A percentile compares a stretch with the other conserved stretches of the same genome.
Evolutionary conservation across 2,329 filamentous ascomycete species (phyloP).

Genomic region (Colletotrichum sublineola): DNA sequence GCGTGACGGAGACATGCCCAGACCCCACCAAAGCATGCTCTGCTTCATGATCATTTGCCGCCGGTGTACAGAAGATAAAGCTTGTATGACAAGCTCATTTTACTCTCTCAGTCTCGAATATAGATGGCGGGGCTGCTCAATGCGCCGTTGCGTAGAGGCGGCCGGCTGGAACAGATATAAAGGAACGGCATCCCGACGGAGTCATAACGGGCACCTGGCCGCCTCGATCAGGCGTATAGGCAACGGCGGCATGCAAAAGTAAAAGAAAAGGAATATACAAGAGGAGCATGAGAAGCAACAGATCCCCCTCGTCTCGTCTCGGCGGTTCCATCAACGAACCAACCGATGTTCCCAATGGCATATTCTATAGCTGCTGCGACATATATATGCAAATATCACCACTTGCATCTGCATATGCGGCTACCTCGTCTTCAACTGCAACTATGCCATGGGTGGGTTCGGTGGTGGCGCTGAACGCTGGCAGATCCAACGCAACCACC

Average conservation of each 20-base stretch:
- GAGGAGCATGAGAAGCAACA: slow-evolving; percentile 11
- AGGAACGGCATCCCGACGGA: slow-evolving; percentile 22
- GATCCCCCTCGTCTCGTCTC: slow-evolving; percentile 18
- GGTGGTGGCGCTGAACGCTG: slow-evolving; percentile 11
- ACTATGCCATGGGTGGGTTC: background rate
- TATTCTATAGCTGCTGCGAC: slow-evolving; percentile 15
- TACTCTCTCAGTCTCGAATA: background rate
- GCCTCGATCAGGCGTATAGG: slow-evolving; percentile 4
- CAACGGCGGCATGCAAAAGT: slow-evolving; percentile 10
- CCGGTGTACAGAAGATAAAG: slow-evolving; percentile 24
- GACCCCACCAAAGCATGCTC: slow-evolving; percentile 5
- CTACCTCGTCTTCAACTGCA: slow-evolving; percentile 2
- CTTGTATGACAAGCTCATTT: slow-evolving; percentile 10
- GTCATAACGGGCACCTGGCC: slow-evolving; percentile 9
- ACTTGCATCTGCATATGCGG: slow-evolving; percentile 36
- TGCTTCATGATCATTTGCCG: slow-evolving; percentile 23
- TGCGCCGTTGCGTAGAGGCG: slow-evolving; percentile 20
- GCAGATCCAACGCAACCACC: slow-evolving; percentile 24
- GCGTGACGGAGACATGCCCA: slow-evolving; percentile 19
- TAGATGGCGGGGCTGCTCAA: slow-evolving; percentile 2
- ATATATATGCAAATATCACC: slow-evolving; percentile 32
- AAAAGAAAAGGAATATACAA: slow-evolving; percentile 31
- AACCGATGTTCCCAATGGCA: slow-evolving; percentile 13
- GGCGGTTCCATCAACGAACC: slow-evolving; percentile 14
- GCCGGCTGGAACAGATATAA: slow-evolving; percentile 17